Percentiles rank a stretch among this genome's conserved stretches.
Evolutionary conservation across 2,329 filamentous ascomycete species (phyloP).

Genomic region (Xylaria polymorpha): DNA sequence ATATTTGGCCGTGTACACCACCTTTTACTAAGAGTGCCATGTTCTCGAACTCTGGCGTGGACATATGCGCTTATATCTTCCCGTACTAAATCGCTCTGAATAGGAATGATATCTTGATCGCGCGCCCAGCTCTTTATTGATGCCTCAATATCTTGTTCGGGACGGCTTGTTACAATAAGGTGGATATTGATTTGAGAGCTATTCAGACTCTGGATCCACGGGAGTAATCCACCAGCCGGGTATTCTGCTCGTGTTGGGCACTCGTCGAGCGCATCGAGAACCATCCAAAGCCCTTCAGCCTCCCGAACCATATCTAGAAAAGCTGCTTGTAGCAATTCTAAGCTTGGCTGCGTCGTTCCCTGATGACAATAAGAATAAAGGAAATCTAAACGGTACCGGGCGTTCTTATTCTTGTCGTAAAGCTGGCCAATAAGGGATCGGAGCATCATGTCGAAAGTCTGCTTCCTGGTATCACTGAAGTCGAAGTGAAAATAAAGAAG

Average conservation of each 20-base stretch:
- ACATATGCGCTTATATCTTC: constrained; percentile 48
- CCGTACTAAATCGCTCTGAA: constrained; percentile 41
- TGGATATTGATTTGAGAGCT: constrained; percentile 28
- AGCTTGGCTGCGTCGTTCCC: not conserved
- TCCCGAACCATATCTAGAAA: constrained; percentile 34
- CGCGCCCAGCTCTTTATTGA: constrained; percentile 34
- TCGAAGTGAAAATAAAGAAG: constrained; percentile 53
- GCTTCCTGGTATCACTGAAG: constrained; percentile 54
- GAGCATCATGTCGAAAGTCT: constrained; percentile 50
- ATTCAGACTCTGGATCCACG: constrained; percentile 32
- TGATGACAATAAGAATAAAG: constrained; percentile 9
- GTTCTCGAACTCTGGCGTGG: constrained; percentile 36
- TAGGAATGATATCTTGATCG: constrained; percentile 35
- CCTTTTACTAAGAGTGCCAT: constrained; percentile 39
- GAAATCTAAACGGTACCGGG: constrained; percentile 41
- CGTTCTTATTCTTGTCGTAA: constrained; percentile 34
- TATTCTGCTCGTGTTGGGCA: constrained; percentile 33
- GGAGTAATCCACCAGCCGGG: constrained; percentile 21
- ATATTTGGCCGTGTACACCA: constrained; percentile 42
- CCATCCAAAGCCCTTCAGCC: constrained; percentile 42
- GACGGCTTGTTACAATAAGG: constrained; percentile 44
- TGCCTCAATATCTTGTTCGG: constrained; percentile 44
- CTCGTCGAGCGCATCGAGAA: constrained; percentile 51
- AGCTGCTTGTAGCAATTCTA: constrained; percentile 1
- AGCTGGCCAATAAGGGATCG: constrained; percentile 54